Evolutionary conservation across 306 rosid species (phyloP).

Genomic region (Hippophae tibetana): DNA sequence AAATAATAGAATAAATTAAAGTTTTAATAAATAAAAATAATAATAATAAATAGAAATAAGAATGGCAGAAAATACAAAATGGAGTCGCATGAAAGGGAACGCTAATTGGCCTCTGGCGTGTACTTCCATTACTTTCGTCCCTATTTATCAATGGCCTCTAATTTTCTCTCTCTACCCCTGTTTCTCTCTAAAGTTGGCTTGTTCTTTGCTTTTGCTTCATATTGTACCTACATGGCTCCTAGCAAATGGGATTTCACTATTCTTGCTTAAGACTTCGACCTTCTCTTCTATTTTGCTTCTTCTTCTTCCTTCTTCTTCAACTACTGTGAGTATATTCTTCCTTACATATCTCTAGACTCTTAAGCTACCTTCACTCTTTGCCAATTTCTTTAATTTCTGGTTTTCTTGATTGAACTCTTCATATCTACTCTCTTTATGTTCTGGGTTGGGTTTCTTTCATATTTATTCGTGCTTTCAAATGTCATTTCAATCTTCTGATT

Average conservation of each 20-base stretch:
- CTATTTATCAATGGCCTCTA: constrained; percentile 24
- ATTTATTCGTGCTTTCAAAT: not conserved
- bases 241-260: constrained; percentile 44
- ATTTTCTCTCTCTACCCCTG: constrained; percentile 16
- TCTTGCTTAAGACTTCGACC: constrained; percentile 19
- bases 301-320: constrained; percentile 16
- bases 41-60: not conserved
- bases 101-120: constrained; percentile 34
- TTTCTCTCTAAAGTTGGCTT: not conserved
- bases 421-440: too few relatives aligned
- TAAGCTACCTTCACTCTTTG: too few relatives aligned
- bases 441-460: not conserved
- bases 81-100: constrained; percentile 32
- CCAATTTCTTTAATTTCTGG: too few relatives aligned
- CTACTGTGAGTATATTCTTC: constrained; percentile 25
- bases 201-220: constrained; percentile 25
- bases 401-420: too few relatives aligned
- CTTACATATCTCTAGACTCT: not conserved
- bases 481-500: not conserved
- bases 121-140: constrained; percentile 31
- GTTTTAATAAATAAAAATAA: not conserved
- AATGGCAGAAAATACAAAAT: constrained; percentile 21
- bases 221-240: constrained; percentile 47
- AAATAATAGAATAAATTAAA: too few relatives aligned
- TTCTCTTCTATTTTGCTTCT: constrained; percentile 3